phyloP scores from a whole-genome alignment of 2,329 filamentous ascomycete species.

The Fusarium pseudograminearum region DNA sequence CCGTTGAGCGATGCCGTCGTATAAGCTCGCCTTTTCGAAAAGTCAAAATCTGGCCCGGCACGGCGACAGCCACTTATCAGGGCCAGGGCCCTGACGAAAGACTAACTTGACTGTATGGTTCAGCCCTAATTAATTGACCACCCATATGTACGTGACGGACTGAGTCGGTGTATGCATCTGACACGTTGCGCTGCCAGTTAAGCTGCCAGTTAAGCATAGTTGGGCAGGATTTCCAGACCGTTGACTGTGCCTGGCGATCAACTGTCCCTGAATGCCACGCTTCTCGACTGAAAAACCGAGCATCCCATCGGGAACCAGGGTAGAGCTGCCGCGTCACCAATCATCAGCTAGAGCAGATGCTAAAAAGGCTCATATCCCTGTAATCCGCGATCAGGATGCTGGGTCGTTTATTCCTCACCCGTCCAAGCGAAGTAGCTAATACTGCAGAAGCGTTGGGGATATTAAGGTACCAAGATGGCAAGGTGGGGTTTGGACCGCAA shows the following conservation, averaged over 20 bases:
- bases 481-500: constrained; percentile 21
- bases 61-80: constrained; percentile 19
- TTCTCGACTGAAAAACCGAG: constrained; percentile 9
- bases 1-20: constrained; percentile 17
- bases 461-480: constrained; percentile 1
- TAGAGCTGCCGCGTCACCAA: constrained; percentile 42
- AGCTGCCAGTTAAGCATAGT: constrained; percentile 32
- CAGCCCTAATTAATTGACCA: constrained; percentile 10
- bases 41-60: constrained; percentile 23
- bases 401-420: constrained; percentile 21
- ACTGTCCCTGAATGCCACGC: constrained; percentile 18
- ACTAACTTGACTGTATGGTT: constrained; percentile 15
- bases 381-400: constrained; percentile 12
- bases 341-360: constrained; percentile 23
- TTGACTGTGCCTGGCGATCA: constrained; percentile 42
- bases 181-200: constrained; percentile 32
- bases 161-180: constrained; percentile 15
- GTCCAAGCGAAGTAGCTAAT: constrained; percentile 2
- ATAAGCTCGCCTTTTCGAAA: constrained; percentile 25
- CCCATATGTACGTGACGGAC: neutral
- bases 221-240: constrained; percentile 26
- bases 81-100: constrained; percentile 1
- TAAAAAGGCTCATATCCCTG: constrained; percentile 32
- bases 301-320: constrained; percentile 36
- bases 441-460: neutral